A percentile compares a stretch with the other conserved stretches of the same genome.
Conservation (phyloP, 2,329 filamentous ascomycete genomes). For the Epichloe typhina region DNA sequence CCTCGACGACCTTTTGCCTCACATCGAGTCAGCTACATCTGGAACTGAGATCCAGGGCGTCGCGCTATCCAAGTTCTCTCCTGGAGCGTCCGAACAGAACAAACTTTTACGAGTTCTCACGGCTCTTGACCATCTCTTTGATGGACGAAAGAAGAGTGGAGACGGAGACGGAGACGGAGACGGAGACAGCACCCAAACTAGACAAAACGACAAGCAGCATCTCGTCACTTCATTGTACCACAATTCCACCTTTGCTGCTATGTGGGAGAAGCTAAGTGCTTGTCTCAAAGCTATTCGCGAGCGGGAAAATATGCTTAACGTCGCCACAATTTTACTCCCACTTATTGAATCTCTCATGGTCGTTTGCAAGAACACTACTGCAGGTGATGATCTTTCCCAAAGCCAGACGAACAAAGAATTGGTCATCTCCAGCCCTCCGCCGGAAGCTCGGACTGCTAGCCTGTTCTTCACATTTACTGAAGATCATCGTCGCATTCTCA, state of each 20-base stretch:
- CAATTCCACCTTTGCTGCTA: slow-evolving; percentile 73
- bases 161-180: slow-evolving; percentile 29
- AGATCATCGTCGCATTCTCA: slow-evolving; percentile 92
- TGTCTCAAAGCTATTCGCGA: slow-evolving; percentile 80
- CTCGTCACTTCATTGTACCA: slow-evolving; percentile 81
- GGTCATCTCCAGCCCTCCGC: slow-evolving; percentile 57
- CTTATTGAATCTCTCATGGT: slow-evolving; percentile 97
- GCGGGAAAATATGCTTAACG: slow-evolving; percentile 90
- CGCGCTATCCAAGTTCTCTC: slow-evolving; percentile 88
- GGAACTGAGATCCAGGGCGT: slow-evolving; percentile 93
- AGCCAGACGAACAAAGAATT: slow-evolving; percentile 48
- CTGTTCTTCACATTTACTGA: slow-evolving; percentile 97
- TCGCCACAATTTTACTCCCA: slow-evolving; percentile 87
- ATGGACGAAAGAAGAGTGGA: slow-evolving; percentile 54
- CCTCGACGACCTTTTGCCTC: slow-evolving; percentile 69
- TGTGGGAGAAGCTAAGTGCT: slow-evolving; percentile 86
- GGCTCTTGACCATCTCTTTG: slow-evolving; percentile 90
- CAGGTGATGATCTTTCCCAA: slow-evolving; percentile 51
- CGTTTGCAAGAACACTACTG: slow-evolving; percentile 92
- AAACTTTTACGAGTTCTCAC: slow-evolving; percentile 87
- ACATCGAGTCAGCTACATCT: slow-evolving; percentile 75
- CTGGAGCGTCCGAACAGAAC: slow-evolving; percentile 89
- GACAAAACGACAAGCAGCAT: slow-evolving; percentile 59
- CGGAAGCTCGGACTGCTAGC: slow-evolving; percentile 71
- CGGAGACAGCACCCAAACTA: slow-evolving; percentile 36